Percentiles rank a stretch among this genome's conserved stretches.
Conservation (phyloP, 1,284 basidiomycete species). For the Irpex sp. region DNA sequence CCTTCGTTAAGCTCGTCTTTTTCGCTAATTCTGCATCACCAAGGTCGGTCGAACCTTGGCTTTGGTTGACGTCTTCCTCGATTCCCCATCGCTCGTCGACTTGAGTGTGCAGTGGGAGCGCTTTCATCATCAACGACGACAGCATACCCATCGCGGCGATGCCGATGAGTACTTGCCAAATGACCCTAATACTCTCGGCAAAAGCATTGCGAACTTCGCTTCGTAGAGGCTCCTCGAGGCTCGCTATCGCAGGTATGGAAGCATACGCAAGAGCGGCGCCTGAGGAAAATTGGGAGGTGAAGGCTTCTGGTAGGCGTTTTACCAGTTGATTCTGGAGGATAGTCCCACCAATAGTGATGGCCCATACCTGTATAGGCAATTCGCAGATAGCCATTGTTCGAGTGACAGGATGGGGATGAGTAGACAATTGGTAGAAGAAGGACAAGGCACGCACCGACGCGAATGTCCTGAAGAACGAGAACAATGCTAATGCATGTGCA, state of each 20-base stretch:
- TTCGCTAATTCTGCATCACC: too few relatives aligned
- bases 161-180: constrained; percentile 30
- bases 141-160: constrained; percentile 29
- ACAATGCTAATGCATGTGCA: constrained; percentile 43
- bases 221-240: constrained; percentile 19
- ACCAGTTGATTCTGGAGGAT: constrained; percentile 38
- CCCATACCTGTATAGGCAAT: constrained; percentile 31
- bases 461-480: constrained; percentile 41
- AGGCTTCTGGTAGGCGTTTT: constrained; percentile 5
- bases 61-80: neutral
- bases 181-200: constrained; percentile 19
- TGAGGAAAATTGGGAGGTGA: constrained; percentile 17
- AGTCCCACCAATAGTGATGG: constrained; percentile 33
- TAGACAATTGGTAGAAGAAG: neutral
- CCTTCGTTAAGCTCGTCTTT: too few relatives aligned
- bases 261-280: constrained; percentile 26
- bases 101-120: constrained; percentile 36
- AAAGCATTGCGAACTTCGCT: constrained; percentile 25
- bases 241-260: constrained; percentile 23
- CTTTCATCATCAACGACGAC: constrained; percentile 35
- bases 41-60: too few relatives aligned
- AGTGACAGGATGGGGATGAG: neutral
- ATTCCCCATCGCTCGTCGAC: constrained; percentile 38
- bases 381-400: neutral
- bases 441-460: constrained; percentile 30